A percentile compares a stretch with the other conserved stretches of the same genome.
Evolutionary conservation across 2,329 filamentous ascomycete species (phyloP).

Genomic region (Xylaria sp.): DNA sequence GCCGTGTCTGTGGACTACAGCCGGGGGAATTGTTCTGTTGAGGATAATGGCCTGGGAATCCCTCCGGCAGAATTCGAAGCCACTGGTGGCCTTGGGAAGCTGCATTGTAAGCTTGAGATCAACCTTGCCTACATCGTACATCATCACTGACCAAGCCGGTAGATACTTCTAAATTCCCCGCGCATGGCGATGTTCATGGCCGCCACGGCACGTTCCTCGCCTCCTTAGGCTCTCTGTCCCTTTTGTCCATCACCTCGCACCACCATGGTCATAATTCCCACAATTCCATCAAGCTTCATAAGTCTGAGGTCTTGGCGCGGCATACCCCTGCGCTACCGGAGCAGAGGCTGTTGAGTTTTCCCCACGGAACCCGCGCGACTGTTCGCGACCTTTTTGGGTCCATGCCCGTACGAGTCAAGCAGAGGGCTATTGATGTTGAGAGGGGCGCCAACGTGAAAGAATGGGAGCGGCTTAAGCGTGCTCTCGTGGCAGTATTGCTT

Average conservation of each 20-base stretch:
- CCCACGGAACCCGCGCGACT: conserved; percentile 74
- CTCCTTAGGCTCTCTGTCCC: conserved; percentile 73
- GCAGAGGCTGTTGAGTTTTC: conserved; percentile 56
- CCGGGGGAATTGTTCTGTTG: conserved; percentile 75
- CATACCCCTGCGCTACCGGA: conserved; percentile 62
- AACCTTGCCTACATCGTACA: conserved; percentile 6
- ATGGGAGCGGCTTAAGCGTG: conserved; percentile 65
- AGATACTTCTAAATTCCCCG: conserved; percentile 79
- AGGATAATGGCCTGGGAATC: conserved; percentile 86
- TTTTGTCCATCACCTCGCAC: conserved; percentile 76
- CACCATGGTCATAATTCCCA: conserved; percentile 62
- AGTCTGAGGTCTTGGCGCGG: conserved; percentile 66
- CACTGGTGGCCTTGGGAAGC: conserved; percentile 70
- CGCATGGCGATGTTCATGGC: conserved; percentile 58
- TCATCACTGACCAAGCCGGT: conserved; percentile 13
- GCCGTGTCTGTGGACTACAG: conserved; percentile 73
- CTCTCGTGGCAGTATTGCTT: conserved; percentile 67
- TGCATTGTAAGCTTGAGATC: conserved; percentile 63
- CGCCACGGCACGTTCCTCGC: conserved; percentile 75
- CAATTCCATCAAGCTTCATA: conserved; percentile 71
- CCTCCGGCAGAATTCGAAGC: conserved; percentile 70
- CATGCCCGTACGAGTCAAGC: conserved; percentile 88
- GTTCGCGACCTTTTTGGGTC: conserved; percentile 85
- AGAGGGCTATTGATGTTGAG: conserved; percentile 61
- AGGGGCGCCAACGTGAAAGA: conserved; percentile 58